phyloP scores from a whole-genome alignment of 352 stramenopile genomes.

The Phytophthora syringae region DNA sequence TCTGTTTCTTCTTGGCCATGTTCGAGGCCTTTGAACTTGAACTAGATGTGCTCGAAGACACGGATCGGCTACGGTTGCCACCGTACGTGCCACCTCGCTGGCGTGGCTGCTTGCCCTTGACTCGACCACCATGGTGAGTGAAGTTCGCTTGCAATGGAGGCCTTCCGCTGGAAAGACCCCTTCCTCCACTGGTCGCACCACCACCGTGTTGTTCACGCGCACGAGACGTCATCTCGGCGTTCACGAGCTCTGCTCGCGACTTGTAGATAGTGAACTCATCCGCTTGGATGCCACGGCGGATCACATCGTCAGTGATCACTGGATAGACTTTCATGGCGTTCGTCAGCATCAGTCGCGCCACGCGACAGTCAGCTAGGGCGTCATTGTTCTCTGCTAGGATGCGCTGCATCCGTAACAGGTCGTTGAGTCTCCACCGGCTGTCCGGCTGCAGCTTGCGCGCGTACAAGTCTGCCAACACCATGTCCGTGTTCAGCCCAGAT shows the following conservation, averaged over 20 bases:
- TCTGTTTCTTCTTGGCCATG: constrained; percentile 8
- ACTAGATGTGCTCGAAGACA: neutral
- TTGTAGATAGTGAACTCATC: neutral
- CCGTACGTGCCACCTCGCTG: constrained; percentile 5
- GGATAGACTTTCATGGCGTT: constrained; percentile 9
- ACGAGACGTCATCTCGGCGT: neutral
- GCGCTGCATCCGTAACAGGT: constrained; percentile 9
- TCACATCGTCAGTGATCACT: constrained; percentile 3
- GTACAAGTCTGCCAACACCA: neutral
- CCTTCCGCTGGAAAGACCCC: neutral
- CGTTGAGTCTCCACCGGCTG: neutral
- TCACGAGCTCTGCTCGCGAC: neutral
- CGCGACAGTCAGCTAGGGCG: neutral
- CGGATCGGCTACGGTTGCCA: neutral
- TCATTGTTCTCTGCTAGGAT: constrained; percentile 8
- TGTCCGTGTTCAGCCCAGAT: neutral
- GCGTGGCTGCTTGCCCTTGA: neutral
- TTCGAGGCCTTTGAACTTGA: neutral
- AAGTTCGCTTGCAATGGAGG: constrained; percentile 8
- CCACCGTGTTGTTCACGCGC: neutral
- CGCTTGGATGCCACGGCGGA: neutral
- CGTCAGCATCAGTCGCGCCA: constrained; percentile 1
- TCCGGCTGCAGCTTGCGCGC: neutral
- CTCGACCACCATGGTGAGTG: neutral
- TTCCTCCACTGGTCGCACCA: neutral